Evolutionary conservation across 495 filamentous ascomycete genomes (phyloP).

Genomic region (Aspergillus conjunctus): DNA sequence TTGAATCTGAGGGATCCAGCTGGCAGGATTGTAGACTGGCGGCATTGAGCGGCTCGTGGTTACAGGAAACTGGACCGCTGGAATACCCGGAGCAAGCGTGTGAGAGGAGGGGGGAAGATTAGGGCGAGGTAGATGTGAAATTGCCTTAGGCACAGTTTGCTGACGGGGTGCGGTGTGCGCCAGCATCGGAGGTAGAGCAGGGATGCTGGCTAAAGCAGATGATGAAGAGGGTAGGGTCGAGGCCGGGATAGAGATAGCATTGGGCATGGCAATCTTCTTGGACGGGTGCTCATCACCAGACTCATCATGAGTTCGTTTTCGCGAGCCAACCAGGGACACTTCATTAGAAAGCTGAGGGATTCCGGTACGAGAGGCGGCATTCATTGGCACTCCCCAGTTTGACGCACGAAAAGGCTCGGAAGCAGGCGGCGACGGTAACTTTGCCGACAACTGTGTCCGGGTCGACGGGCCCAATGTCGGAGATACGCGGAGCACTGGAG

Average conservation of each 20-base stretch:
- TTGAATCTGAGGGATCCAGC: constrained; percentile 50
- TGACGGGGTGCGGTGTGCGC: constrained; percentile 39
- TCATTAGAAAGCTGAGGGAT: constrained; percentile 31
- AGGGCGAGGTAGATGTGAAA: constrained; percentile 60
- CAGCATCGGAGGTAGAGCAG: constrained; percentile 42
- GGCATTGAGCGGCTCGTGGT: constrained; percentile 59
- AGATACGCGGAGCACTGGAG: constrained; percentile 36
- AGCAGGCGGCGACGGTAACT: constrained; percentile 57
- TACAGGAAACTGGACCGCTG: constrained; percentile 48
- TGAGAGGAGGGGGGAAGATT: constrained; percentile 46
- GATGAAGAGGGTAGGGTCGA: constrained; percentile 36
- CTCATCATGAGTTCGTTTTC: constrained; percentile 76
- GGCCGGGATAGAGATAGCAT: constrained; percentile 33
- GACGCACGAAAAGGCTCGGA: constrained; percentile 32
- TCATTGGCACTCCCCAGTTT: constrained; percentile 36
- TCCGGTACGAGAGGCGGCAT: constrained; percentile 31
- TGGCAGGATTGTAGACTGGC: constrained; percentile 58
- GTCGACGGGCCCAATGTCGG: constrained; percentile 28
- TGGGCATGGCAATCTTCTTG: constrained; percentile 57
- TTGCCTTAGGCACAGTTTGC: constrained; percentile 31
- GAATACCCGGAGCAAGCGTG: constrained; percentile 33
- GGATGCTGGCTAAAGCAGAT: constrained; percentile 34
- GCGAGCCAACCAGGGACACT: constrained; percentile 41
- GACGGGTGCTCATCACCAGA: constrained; percentile 63
- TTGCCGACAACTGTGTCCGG: constrained; percentile 39